These are phyloP conservation scores for Artemisia tridentata DNA, from an alignment of 129 eudicot species.

Conservation along the genomic window DNA sequence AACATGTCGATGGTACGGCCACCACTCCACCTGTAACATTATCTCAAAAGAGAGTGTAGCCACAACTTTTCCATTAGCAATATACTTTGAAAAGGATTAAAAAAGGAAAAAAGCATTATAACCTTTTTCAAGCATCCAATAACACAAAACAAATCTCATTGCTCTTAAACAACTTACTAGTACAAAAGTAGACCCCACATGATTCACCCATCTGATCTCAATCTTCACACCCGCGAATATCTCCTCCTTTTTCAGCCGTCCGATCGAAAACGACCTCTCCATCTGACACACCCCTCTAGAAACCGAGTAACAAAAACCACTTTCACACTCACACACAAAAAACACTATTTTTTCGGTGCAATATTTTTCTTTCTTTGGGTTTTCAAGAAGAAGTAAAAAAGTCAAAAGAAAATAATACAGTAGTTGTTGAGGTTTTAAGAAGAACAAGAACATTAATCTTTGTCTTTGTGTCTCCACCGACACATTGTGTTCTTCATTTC, in stretches of 20 bases:
- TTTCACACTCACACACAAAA: conserved; percentile 25
- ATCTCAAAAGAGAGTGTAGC: no score
- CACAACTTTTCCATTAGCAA: no score
- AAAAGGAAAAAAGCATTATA: conserved; percentile 18
- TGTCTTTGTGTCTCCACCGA: no score
- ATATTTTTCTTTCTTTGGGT: conserved; percentile 5
- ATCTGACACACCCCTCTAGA: neutral
- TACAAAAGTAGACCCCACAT: conserved; percentile 32
- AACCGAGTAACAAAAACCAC: conserved; percentile 20
- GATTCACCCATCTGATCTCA: conserved; percentile 29
- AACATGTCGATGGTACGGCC: no score
- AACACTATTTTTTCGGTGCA: conserved; percentile 9
- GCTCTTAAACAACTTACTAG: conserved; percentile 1
- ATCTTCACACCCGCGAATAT: conserved; percentile 31
- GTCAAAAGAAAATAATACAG: neutral
- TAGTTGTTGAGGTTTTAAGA: no score
- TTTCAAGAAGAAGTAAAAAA: conserved; percentile 17
- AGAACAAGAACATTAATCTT: no score
- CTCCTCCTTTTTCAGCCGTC: conserved; percentile 31
- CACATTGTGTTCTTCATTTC: no score
- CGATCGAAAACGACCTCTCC: conserved; percentile 31
- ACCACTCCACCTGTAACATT: no score
- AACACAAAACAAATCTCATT: conserved; percentile 25
- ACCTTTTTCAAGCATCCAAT: conserved; percentile 32
- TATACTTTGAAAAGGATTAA: neutral